Evolutionary conservation across 495 filamentous ascomycete species (phyloP), one percentile per base, ranked within the genome.

Genomic region (Hypoxylon cercidicola): DNA sequence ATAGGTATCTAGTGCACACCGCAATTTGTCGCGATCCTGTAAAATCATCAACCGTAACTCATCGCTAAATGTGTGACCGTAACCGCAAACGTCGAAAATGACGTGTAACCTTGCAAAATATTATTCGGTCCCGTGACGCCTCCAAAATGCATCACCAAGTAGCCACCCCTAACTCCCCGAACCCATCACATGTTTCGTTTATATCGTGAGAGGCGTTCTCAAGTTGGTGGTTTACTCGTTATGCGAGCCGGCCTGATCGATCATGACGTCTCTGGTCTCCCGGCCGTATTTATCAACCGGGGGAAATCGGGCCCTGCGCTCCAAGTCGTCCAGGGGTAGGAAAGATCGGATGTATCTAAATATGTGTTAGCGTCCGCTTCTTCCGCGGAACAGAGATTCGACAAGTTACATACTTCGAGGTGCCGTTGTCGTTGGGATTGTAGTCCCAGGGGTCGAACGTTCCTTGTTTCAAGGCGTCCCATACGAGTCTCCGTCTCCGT

Each of bases 361-460:
- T 21, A 64, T 16, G 20, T 43, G 34, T 54, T 47, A 60, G 34
- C 23, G 16, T 35, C 11, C 16, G 15, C 28, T n/a, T 47, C 20
- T 48, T 10, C 49, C 3, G 10, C 16, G 5, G 0, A 7, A 3
- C 8, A 25, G 5, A 11, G 10, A 39, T 25, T 4, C 12, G 35
- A 25, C n/a, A 16, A 28, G 15, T 30, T n/a, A 74, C 82, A 69
- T 83, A 91, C 83, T 93, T 91, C 25, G 87, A 82, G 66, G 84
- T 81, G 8, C 89, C 87, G 74, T 93, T 89, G 60, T 90, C 85
- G 10, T 77, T 77, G 0, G 90, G 90, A 74, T 93, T 84, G 70
- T 86, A 89, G 69, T 97, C 92, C 92, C 92, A 97, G 61, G 82
- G 80, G 0, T 82, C 82, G 28, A 87, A 90, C 25, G 77, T 78